Evolutionary conservation across 164 flowering plant species (phyloP), one percentile per base, ranked within the genome.

Genomic region (Vitis cinerea): DNA sequence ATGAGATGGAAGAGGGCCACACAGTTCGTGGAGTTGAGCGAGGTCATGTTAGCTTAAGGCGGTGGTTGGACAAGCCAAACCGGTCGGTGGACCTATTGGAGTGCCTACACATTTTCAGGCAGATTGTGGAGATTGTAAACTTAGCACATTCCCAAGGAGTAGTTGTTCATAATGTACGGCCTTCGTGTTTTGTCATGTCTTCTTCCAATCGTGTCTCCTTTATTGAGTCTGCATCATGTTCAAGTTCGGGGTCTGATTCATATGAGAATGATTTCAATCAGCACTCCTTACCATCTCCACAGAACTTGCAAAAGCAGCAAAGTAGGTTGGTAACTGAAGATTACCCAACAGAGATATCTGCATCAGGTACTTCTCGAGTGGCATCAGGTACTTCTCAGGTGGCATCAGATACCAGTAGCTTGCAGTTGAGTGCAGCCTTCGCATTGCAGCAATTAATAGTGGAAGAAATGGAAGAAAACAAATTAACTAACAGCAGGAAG

Each of bases 131-230:
- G 69, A 88, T 85, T 66, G 95, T 91, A 62, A 81, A 85, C 70
- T 69, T 80, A n/a, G 97, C 97, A 23, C 99, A 96, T 79, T 87
- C 97, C 3, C 92, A 89, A 71, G 97, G 94, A 53, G 73, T 93
- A 66, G 91, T 88, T 51, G 88, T 93, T 49, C 90, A 90, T n/a
- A 96, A 96, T 82, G 91, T 93, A 37, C 81, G 97, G 69, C 99
- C 99, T 12, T 96, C 99, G 0, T 93, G 98, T 79, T 96, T 96
- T 63, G 83, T 91, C 54, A 91, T 91, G 97, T 91, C 99, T 16
- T 87, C 95, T 16, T 88, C 84, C 79, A 96, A 89, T 69, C 96
- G 80, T 51, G 89, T 96, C 52, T 82, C 97, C 53, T 96, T 96
- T 74, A 89, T 96, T 11, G 97, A 93, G 74, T 96, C 99, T 19